These are phyloP conservation scores for Wickerhamiella cacticola DNA, from an alignment of 805 yeast species.

Conservation along the genomic window DNA sequence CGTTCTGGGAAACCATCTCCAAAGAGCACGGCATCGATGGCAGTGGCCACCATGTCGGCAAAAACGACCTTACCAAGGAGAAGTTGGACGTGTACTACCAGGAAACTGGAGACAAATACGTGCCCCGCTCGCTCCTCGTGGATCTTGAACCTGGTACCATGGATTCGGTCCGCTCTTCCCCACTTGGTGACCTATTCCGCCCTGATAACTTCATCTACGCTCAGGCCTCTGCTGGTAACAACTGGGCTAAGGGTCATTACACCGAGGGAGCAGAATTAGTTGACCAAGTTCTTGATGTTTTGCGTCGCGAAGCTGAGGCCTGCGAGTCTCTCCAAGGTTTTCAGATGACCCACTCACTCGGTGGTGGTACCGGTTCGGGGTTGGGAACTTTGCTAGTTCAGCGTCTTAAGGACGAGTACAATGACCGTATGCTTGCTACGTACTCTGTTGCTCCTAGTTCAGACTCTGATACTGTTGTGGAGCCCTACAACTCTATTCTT, in stretches of 20 bases:
- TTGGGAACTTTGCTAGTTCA: conserved; percentile 86
- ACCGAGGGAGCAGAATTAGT: conserved; percentile 95
- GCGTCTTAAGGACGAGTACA: conserved; percentile 82
- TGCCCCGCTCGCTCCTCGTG: conserved; percentile 87
- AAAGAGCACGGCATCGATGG: conserved; percentile 30
- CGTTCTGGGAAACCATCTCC: conserved; percentile 31
- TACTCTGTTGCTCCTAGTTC: conserved; percentile 91
- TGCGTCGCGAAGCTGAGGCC: conserved; percentile 89
- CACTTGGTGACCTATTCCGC: conserved; percentile 72
- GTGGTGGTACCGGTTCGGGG: conserved; percentile 97
- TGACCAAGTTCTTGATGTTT: conserved; percentile 81
- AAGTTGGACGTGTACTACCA: conserved; percentile 76
- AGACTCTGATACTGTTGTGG: conserved; percentile 86
- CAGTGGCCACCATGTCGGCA: conserved; percentile 25
- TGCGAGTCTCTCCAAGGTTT: conserved; percentile 91
- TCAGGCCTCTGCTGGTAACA: conserved; percentile 89
- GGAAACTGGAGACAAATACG: conserved; percentile 66
- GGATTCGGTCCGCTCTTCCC: conserved; percentile 69
- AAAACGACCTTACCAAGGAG: conserved; percentile 28
- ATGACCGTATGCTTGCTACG: conserved; percentile 94
- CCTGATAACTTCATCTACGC: conserved; percentile 89
- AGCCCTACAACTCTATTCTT: conserved; percentile 88
- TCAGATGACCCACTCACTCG: conserved; percentile 74
- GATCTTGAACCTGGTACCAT: conserved; percentile 94
- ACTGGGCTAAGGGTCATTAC: conserved; percentile 96